phyloP scores from a whole-genome alignment of 2,329 filamentous ascomycete genomes.

The Samsoniella hepiali region DNA sequence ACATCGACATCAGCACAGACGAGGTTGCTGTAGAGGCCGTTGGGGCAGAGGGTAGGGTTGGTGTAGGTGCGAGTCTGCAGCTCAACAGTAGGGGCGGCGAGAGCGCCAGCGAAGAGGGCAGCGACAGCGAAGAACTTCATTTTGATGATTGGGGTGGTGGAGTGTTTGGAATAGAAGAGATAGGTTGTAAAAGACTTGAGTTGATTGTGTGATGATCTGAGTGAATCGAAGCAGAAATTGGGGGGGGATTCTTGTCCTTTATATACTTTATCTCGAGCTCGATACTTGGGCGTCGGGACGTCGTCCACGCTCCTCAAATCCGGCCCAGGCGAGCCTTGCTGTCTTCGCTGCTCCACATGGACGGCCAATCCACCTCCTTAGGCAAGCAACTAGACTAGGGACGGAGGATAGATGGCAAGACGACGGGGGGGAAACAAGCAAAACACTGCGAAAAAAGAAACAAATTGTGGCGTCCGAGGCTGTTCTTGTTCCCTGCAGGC shows the following conservation, averaged over 20 bases:
- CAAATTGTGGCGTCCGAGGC: slow-evolving; percentile 11
- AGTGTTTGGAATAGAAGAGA: neutral
- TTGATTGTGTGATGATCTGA: slow-evolving; percentile 5
- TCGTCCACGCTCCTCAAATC: neutral
- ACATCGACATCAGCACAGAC: slow-evolving; percentile 22
- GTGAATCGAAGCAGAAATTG: neutral
- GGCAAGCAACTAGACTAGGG: neutral
- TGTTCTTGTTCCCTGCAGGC: slow-evolving; percentile 1
- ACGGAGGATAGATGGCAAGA: neutral
- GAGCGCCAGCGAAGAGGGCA: slow-evolving; percentile 22
- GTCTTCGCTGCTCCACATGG: neutral
- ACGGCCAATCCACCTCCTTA: neutral
- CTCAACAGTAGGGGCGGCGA: slow-evolving; percentile 21
- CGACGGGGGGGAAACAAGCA: neutral
- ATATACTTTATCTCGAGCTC: neutral
- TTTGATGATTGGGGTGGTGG: slow-evolving; percentile 13
- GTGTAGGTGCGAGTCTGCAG: neutral
- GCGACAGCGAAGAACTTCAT: slow-evolving; percentile 24
- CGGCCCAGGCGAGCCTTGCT: neutral
- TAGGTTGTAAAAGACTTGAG: neutral
- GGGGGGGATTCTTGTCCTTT: neutral
- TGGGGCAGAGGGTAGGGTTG: neutral
- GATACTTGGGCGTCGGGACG: neutral
- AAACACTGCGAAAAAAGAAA: slow-evolving; percentile 1
- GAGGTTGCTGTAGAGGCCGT: slow-evolving; percentile 18